These are phyloP conservation scores for Voacanga thouarsii DNA, from an alignment of 257 asterid species.

Conservation along the genomic window DNA sequence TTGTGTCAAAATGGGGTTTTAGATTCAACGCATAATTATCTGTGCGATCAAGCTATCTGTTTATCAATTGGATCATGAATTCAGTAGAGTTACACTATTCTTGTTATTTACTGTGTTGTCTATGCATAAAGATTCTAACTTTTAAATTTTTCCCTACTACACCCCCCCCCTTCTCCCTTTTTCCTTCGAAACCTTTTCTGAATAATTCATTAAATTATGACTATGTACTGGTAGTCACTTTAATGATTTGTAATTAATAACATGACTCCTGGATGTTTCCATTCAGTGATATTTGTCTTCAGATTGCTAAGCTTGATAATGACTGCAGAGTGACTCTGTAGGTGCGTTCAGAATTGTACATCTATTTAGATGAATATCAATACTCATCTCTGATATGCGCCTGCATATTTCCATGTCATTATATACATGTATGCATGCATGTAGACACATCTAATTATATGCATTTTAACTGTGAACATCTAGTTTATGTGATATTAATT, in stretches of 20 bases:
- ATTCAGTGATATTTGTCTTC: neutral
- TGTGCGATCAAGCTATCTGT: neutral
- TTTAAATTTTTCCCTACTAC: neutral
- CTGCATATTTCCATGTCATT: neutral
- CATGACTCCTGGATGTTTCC: neutral
- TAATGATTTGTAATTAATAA: neutral
- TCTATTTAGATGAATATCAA: neutral
- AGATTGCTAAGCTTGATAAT: neutral
- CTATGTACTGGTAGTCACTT: neutral
- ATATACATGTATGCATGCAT: no score
- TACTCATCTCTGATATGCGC: neutral
- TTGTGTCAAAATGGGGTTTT: neutral
- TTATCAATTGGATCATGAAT: neutral
- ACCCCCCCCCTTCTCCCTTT: neutral
- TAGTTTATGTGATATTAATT: no score
- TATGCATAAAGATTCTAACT: neutral
- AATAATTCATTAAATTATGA: neutral
- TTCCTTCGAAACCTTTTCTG: neutral
- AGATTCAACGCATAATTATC: neutral
- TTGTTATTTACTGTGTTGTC: neutral
- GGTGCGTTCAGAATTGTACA: no score
- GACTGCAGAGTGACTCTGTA: neutral
- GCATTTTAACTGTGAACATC: no score
- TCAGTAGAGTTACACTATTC: neutral
- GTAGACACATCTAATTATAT: no score